phyloP scores from a whole-genome alignment of 176 grass and related monocot species.

The Eragrostis curvula region DNA sequence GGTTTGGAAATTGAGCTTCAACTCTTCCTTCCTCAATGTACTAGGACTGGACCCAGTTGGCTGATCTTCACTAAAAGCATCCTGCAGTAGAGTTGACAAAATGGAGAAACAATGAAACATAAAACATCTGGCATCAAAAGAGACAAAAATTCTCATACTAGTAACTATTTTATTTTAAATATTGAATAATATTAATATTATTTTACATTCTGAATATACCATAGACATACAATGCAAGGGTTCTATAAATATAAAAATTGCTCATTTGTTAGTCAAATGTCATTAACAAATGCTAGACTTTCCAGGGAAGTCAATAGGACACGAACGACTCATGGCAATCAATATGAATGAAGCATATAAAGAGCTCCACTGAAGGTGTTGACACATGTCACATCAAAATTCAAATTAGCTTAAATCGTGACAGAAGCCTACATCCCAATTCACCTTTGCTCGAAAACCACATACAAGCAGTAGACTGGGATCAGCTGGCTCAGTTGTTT shows the following conservation, averaged over 20 bases:
- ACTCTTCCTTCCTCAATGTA: constrained; percentile 2
- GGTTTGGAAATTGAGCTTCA: not conserved
- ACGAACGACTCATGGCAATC: constrained; percentile 28
- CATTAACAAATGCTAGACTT: not conserved
- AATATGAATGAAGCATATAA: constrained; percentile 24
- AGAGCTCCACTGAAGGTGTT: not conserved
- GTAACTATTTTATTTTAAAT: not conserved
- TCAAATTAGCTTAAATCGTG: not conserved
- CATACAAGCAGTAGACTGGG: not conserved
- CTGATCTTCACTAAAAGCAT: not conserved
- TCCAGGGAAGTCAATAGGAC: not conserved
- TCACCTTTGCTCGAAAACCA: not conserved
- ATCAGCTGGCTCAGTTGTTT: not conserved
- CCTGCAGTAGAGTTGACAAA: constrained; percentile 18
- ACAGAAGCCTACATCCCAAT: not conserved
- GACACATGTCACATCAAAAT: not conserved
- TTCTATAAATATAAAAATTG: not conserved
- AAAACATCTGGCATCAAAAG: not conserved
- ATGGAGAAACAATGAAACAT: constrained; percentile 19
- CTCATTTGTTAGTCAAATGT: not conserved
- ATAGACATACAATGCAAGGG: not conserved
- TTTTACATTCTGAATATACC: constrained; percentile 13
- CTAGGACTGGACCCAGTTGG: constrained; percentile 12
- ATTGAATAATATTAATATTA: not conserved
- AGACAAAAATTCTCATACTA: not conserved